Conservation (phyloP, 2,329 filamentous ascomycete species). For the Diaporthe longicolla region DNA sequence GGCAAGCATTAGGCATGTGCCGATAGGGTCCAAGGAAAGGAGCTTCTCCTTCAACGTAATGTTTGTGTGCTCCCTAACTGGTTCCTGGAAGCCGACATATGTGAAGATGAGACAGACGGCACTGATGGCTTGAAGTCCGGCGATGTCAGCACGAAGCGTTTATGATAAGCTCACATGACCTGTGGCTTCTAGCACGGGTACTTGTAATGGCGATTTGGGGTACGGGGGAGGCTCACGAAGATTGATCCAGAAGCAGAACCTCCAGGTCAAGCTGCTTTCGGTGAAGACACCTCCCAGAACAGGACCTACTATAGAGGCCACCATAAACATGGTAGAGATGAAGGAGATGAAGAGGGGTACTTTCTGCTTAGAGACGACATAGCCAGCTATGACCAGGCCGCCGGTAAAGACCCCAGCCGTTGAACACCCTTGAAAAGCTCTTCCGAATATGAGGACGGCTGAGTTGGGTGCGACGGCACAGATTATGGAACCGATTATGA, state of each 20-base stretch:
- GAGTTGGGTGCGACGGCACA: slow-evolving; percentile 36
- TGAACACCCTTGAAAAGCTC: slow-evolving; percentile 22
- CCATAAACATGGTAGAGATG: slow-evolving; percentile 27
- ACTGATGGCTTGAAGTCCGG: background rate
- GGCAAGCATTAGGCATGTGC: slow-evolving; percentile 26
- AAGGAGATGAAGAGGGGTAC: slow-evolving; percentile 27
- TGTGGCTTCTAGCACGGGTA: too few relatives aligned
- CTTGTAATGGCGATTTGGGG: background rate
- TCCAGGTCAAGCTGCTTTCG: slow-evolving; percentile 36
- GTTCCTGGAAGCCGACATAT: background rate
- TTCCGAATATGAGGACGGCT: slow-evolving; percentile 30
- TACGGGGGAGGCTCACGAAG: slow-evolving; percentile 13
- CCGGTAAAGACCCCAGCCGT: slow-evolving; percentile 34
- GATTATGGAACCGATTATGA: slow-evolving; percentile 26
- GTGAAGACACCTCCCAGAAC: slow-evolving; percentile 33
- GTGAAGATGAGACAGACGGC: slow-evolving; percentile 25
- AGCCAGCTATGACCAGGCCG: slow-evolving; percentile 25
- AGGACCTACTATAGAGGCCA: slow-evolving; percentile 36
- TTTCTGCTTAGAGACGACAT: slow-evolving; percentile 28
- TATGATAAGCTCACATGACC: too few relatives aligned
- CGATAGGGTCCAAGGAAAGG: slow-evolving; percentile 7
- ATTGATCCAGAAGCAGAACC: slow-evolving; percentile 40
- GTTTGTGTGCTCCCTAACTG: background rate
- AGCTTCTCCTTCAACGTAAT: slow-evolving; percentile 22
- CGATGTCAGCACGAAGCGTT: background rate